Base-by-base conservation (phyloP, 2,329 filamentous ascomycete genomes). In the Penicillium sp. region DNA sequence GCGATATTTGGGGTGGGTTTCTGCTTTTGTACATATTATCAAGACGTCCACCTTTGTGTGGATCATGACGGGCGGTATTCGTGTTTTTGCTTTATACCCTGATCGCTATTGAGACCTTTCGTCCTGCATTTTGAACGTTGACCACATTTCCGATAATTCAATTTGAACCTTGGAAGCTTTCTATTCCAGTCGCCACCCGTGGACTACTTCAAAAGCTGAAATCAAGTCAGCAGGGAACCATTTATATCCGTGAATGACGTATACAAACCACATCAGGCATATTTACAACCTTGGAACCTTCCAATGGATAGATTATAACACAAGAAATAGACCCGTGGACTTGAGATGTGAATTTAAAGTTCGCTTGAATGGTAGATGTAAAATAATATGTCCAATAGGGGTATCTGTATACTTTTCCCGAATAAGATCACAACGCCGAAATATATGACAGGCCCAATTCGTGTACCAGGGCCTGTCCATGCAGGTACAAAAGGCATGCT, bases 11-110 rank as follows among this genome's bases (percentile, higher is more conserved):
- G 1, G 38, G 21, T 40, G 38, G 36, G 6, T 4, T 29, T 34
- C 22, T 43, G 22, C 8, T 31, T 54, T 40, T 49, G 27, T 49
- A 52, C 18, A 38, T 42, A 47, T 16, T 27, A 40, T 40, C 42
- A 42, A 24, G 31, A 56, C 34, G 27, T 32, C 27, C 24, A 43
- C 27, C 13, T 10, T 16, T 44, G 9, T 29, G 27, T 16, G 40
- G 34, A n/a, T 24, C 18, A 50, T 54, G 27, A 49, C 24, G 52
- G 52, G 47, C 40, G 52, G 47, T 21, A 13, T 13, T 32, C 6
- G 2, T 21, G 5, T 39, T 52, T 54, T 49, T 9, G 21, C 14
- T 45, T 45, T 54, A 50, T 54, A 54, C 52, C 52, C 52, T 29
- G 24, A 34, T 54, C 47, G 9, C 27, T 46, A 39, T 34, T 27